Evolutionary conservation across 2,329 filamentous ascomycete species (phyloP), one percentile per base, ranked within the genome.

Genomic region (Sarocladium oryzae): DNA sequence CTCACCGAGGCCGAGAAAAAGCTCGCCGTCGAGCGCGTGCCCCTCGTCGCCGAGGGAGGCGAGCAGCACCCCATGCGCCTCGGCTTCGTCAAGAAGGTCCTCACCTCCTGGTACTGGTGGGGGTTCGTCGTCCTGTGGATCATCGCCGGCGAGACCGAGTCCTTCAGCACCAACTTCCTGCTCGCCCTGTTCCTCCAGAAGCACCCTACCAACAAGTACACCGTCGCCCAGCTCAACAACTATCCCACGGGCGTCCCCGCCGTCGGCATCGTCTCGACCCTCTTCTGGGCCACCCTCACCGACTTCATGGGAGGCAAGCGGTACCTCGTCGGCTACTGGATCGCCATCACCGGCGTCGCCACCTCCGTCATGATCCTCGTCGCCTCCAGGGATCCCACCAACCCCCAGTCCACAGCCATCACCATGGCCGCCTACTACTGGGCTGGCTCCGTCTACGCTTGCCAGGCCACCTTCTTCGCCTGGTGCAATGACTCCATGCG

Each of bases 401-500:
- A 60, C 28, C 50, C 64, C 0, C 48, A 45, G 0, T 76, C 73
- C 2, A 84, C 79, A 0, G 60, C 74, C 0, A 69, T 78, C 1
- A 75, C 81, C 0, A 85, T 88, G 54, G 82, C 64, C 0, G 82
- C 83, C 3, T 88, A 86, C 57, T 88, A 87, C 63, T 84, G 80
- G 78, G 81, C 84, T 0, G 85, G 85, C 1, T 71, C 77, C 3
- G 81, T 87, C 0, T 88, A 88, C 57, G 84, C 85, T 0, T 86
- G 84, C 58, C 84, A 89, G 64, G 84, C 85, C 1, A 85, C 81
- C 0, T 88, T 88, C 57, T 88, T 89, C 57, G 85, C 85, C 0
- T 88, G 85, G 85, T 85, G 82, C 20, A 88, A 89, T 57, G 85
- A 88, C 58, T 79, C 81, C 2, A 78, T 86, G 69, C 74, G 81